Conservation (phyloP, 148 eudicot genomes). For the Diospyros kaki region DNA sequence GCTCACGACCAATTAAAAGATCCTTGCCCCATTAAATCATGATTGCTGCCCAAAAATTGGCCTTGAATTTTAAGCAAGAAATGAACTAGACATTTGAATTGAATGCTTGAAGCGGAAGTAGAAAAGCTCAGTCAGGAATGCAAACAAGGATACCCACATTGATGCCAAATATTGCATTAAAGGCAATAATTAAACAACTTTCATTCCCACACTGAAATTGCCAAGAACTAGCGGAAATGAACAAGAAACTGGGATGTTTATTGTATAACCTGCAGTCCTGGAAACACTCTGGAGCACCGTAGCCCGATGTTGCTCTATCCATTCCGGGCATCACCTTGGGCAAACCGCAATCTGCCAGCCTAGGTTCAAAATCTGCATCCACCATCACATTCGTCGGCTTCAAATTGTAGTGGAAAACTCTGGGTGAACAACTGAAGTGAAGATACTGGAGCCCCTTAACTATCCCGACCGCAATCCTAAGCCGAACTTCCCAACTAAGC, state of each 20-base stretch:
- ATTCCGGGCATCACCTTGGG: conserved; percentile 52
- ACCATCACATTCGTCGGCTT: conserved; percentile 86
- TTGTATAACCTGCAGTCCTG: conserved; percentile 53
- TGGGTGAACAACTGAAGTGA: conserved; percentile 59
- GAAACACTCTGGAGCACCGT: conserved; percentile 71
- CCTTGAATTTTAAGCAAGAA: not conserved
- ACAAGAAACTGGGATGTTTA: not conserved
- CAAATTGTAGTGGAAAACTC: conserved; percentile 64
- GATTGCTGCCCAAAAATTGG: not conserved
- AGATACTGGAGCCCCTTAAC: conserved; percentile 70
- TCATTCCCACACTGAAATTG: not conserved
- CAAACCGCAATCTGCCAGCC: conserved; percentile 72
- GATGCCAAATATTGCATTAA: not conserved
- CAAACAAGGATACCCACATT: conserved; percentile 3
- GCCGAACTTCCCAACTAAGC: conserved; percentile 74
- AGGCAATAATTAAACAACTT: not conserved
- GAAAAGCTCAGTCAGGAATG: not conserved
- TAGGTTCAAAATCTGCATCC: conserved; percentile 69
- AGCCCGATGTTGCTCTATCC: conserved; percentile 40
- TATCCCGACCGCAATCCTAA: conserved; percentile 79
- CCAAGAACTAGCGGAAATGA: not conserved
- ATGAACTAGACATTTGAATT: not conserved
- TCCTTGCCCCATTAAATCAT: not conserved
- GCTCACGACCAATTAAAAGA: not conserved
- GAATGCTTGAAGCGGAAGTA: not conserved